Evolutionary conservation across 2,329 filamentous ascomycete genomes (phyloP).

Genomic region (Emmonsiellopsis sp.): DNA sequence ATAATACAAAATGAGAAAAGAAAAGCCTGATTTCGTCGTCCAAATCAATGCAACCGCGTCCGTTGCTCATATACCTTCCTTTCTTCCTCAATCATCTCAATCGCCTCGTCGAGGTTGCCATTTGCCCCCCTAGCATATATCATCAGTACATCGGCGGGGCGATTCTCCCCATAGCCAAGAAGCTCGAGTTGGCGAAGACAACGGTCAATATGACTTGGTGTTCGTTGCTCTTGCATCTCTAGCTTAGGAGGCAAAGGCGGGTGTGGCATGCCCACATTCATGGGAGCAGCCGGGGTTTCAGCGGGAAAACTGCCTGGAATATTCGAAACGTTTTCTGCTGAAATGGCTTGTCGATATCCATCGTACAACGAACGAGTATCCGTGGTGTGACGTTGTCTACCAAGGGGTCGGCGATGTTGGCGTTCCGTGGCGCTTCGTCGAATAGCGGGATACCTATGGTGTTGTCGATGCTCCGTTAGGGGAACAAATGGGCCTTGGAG

Average conservation of each 20-base stretch:
- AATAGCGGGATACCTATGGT: slow-evolving; percentile 4
- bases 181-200: slow-evolving; percentile 32
- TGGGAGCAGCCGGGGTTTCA: slow-evolving; percentile 7
- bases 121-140: slow-evolving; percentile 38
- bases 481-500: slow-evolving; percentile 19
- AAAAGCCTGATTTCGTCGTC: not conserved
- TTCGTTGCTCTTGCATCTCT: not conserved
- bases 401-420: slow-evolving; percentile 11
- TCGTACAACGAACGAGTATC: not conserved
- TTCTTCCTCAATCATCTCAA: slow-evolving; percentile 44
- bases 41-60: not conserved
- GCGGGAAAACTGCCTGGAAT: slow-evolving; percentile 21
- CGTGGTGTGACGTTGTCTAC: not conserved
- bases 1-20: not conserved
- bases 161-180: slow-evolving; percentile 34
- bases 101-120: slow-evolving; percentile 35
- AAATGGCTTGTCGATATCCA: slow-evolving; percentile 1
- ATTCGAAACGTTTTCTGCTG: slow-evolving; percentile 1
- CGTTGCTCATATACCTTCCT: slow-evolving; percentile 31
- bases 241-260: not conserved
- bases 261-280: not conserved
- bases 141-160: slow-evolving; percentile 29
- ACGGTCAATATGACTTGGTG: slow-evolving; percentile 17
- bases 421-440: slow-evolving; percentile 24
- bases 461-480: not conserved